Base-by-base conservation (phyloP, 345 rosid genomes). In the Camelina neglecta region DNA sequence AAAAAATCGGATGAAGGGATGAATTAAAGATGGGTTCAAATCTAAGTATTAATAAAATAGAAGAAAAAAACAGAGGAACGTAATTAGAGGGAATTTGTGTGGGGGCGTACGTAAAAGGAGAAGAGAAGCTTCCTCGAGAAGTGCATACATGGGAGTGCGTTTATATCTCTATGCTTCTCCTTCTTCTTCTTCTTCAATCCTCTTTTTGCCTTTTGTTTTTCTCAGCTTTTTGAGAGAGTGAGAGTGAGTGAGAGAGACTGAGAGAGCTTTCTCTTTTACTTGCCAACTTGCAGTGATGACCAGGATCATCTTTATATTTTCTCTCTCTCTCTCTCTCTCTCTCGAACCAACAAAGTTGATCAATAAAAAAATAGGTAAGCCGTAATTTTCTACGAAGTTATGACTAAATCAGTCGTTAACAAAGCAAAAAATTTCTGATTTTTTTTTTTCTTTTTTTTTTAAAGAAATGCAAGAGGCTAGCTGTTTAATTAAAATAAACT, bases 221-320 rank as follows among this genome's bases (percentile, higher is more conserved):
- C 81, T 66, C 76, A 71, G 81, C 72, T 77, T 77, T 77, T 77
- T 18, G 75, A 58, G 41, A 4, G 61, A 36, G 10, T 23, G 74
- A 53, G 48, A 75, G 80, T 75, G 72, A 36, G 15, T 21, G 74
- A 51, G 48, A 78, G 78, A 77, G 77, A 65, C 70, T 61, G 74
- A 26, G 65, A 70, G 72, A 80, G 85, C 87, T 88, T 85, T 86
- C 86, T 81, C 81, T 77, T 78, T 72, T 78, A 65, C 59, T 41
- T 81, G 85, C 80, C 89, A 89, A 83, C 86, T 86, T 84, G 89
- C 77, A 74, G 79, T 77, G 60, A 71, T 71, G 76, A 62, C 80
- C 76, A 47, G 69, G 38, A 35, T 35, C 38, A 61, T 33, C 82
- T 79, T 77, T 75, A 61, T 69, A 73, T 80, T 86, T 83, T 1